phyloP scores from a whole-genome alignment of 2,329 filamentous ascomycete genomes.

The Lasiodiplodia citricola region DNA sequence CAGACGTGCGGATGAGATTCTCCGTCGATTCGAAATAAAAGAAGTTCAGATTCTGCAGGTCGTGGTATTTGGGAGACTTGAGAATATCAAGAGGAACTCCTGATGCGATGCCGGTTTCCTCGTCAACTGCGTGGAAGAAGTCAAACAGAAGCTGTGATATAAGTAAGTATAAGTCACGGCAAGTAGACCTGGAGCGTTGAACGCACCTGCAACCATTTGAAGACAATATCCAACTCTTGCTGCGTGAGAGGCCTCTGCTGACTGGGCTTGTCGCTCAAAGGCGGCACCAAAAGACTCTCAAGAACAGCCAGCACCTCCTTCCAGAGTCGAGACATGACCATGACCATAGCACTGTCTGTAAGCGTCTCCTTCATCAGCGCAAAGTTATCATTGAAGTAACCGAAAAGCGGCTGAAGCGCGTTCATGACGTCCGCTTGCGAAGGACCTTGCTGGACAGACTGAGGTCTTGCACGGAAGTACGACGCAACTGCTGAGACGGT shows the following conservation, averaged over 20 bases:
- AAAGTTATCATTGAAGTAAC: slow-evolving; percentile 98
- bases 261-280: slow-evolving; percentile 92
- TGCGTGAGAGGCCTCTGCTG: slow-evolving; percentile 81
- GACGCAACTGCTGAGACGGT: slow-evolving; percentile 75
- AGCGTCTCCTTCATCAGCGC: slow-evolving; percentile 98
- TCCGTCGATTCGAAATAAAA: slow-evolving; percentile 97
- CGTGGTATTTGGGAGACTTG: slow-evolving; percentile 97
- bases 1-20: slow-evolving; percentile 90
- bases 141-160: slow-evolving; percentile 70
- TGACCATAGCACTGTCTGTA: slow-evolving; percentile 94
- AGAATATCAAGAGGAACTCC: slow-evolving; percentile 90
- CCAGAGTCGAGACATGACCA: slow-evolving; percentile 97
- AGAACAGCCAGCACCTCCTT: slow-evolving; percentile 95
- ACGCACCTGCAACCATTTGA: slow-evolving; percentile 80
- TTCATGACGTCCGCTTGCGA: slow-evolving; percentile 78
- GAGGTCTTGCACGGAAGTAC: slow-evolving; percentile 62
- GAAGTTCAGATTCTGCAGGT: slow-evolving; percentile 94
- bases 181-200: background rate
- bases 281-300: slow-evolving; percentile 87
- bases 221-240: slow-evolving; percentile 92
- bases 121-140: slow-evolving; percentile 94
- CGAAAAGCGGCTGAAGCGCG: slow-evolving; percentile 82
- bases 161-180: slow-evolving; percentile 18
- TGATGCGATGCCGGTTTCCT: slow-evolving; percentile 79
- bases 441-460: slow-evolving; percentile 59